phyloP scores from a whole-genome alignment of 257 asterid genomes.

The Rauvolfia tetraphylla region DNA sequence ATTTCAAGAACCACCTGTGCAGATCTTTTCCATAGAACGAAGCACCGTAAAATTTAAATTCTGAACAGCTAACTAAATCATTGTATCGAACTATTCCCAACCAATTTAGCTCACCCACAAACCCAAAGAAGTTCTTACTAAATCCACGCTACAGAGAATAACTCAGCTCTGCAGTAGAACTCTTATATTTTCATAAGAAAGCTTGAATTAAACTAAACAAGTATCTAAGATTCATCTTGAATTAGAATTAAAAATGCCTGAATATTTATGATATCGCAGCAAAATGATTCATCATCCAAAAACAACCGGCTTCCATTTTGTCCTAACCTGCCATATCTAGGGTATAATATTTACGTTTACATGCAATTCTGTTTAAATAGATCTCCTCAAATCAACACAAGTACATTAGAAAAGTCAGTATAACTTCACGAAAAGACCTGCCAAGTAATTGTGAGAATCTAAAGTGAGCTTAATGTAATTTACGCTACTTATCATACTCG shows the following conservation, averaged over 20 bases:
- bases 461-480: not conserved
- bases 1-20: not conserved
- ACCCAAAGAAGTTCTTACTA: not conserved
- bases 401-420: not conserved
- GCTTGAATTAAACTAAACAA: not conserved
- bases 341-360: not conserved
- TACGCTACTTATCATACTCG: not conserved
- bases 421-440: not conserved
- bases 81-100: not conserved
- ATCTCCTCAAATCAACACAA: not conserved
- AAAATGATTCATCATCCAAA: not conserved
- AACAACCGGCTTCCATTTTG: not conserved
- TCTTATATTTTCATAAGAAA: not conserved
- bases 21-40: not conserved
- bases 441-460: not conserved
- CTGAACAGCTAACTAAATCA: not conserved
- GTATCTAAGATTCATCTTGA: not conserved
- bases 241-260: not conserved
- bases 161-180: not conserved
- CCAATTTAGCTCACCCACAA: not conserved
- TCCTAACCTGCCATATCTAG: not conserved
- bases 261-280: not conserved
- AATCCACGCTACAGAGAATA: not conserved
- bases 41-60: not conserved
- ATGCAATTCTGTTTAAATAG: not conserved